Base-by-base conservation (phyloP, 1,284 basidiomycete genomes). In the Apiotrichum gracile region DNA sequence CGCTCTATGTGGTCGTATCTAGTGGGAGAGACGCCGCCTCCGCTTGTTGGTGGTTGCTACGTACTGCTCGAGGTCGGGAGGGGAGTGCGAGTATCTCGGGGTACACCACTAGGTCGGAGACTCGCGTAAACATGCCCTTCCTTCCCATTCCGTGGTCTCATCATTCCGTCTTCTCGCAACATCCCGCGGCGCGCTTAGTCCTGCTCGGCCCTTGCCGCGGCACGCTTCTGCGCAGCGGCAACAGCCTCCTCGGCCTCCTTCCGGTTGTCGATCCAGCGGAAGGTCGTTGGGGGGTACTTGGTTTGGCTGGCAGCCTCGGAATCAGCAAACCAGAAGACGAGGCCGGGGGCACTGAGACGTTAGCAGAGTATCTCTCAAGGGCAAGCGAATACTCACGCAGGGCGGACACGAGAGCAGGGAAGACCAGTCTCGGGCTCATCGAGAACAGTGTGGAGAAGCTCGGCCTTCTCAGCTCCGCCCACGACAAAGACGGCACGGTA, bases 301-400 rank as follows among this genome's bases (percentile, higher is more conserved):
- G 71, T 73, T 45, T 64, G 57, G 24, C 61, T 78, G 3, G 91
- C 90, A 7, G 84, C 85, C 52, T 90, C 86, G 24, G 67, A 64
- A 71, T 94, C 91, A 42, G 88, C 84, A 74, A 96, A 96, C 90
- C 91, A 97, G 74, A 85, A 92, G 21, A 94, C 80, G 54, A 87
- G 84, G 22, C 94, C 94, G 2, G 91, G 91, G 49, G 81, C 80
- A 17, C 70, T 72, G 50, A 5, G 33, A 14, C 17, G 29, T 45
- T 22, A 45, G 29, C 25, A 43, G 4, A 22, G 4, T 21, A n/a
- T n/a, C n/a, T n/a, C n/a, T n/a, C n/a, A n/a, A 19, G 26, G 5
- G 16, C 17, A 38, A 10, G 8, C 14, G 13, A 26, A 19, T 6
- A 65, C 70, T 68, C 43, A 72, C 69, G 80, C 84, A 6, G 88